phyloP scores from a whole-genome alignment of 257 asterid species.

The Fraxinus americana region DNA sequence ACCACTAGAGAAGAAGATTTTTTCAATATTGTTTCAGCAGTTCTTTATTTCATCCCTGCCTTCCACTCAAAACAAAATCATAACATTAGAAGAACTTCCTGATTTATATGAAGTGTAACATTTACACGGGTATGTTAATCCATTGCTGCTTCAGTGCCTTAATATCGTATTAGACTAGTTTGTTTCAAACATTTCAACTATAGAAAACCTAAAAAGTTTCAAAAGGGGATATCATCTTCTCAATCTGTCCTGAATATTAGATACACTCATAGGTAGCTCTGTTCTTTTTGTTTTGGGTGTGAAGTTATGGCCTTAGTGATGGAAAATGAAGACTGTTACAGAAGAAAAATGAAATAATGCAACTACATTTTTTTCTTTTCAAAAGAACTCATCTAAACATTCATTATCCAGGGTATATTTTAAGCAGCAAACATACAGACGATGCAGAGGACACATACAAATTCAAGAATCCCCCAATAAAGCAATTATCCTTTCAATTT shows the following conservation, averaged over 20 bases:
- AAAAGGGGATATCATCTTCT: background rate
- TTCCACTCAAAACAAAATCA: background rate
- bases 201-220: background rate
- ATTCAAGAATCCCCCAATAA: no score
- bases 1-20: no score
- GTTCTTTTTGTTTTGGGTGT: background rate
- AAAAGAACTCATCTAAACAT: no score
- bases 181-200: background rate
- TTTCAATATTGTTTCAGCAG: background rate
- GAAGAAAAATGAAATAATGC: background rate
- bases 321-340: background rate
- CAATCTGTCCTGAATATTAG: background rate
- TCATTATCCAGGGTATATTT: background rate
- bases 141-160: background rate
- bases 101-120: no score
- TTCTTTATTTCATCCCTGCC: no score
- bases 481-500: no score
- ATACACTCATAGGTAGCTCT: background rate
- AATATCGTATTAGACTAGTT: background rate
- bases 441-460: no score
- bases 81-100: no score
- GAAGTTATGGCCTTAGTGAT: background rate
- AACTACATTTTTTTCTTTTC: background rate
- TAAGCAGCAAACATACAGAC: no score
- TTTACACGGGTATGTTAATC: background rate